Base-by-base conservation (phyloP, 2,329 filamentous ascomycete species). In the Diaporthe longicolla region DNA sequence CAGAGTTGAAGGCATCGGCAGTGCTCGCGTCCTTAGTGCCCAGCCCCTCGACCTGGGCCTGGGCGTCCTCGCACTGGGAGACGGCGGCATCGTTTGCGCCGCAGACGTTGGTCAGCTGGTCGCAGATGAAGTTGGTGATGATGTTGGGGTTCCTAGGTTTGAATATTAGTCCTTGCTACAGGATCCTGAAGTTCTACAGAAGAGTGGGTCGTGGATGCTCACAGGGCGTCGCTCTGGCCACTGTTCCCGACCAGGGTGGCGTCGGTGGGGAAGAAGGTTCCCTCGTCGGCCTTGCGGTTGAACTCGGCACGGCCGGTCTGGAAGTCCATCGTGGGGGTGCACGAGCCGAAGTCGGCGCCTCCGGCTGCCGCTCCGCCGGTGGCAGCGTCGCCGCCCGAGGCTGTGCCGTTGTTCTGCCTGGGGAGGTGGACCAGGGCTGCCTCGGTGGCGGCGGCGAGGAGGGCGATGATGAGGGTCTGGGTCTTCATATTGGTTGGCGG, bases 101-200 rank as follows among this genome's bases (percentile, higher is more conserved):
- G 81, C 89, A 91, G 32, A 89, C 87, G 80, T 91, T 91, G 75
- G 84, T 87, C 72, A 91, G 84, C 80, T 90, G 88, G 82, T 91
- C 88, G 82, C 88, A 90, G 77, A 91, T 87, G 24, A 88, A 85
- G 82, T 90, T 91, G 78, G 88, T 91, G 84, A 91, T 91, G 83
- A 91, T 91, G 82, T 88, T 89, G 50, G 89, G 89, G 86, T 91
- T 91, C 37, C 37, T 40, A 40, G 37, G 37, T 13, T 15, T 40
- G 37, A 4, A 13, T 13, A 11, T 40, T 15, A 40, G 37, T 40
- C 37, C 37, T 40, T 40, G 37, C 37, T 40, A 13, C 10, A 11
- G 11, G 37, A 40, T 40, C 11, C 37, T 15, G 5, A 7, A 1
- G 29, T 6, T 32, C 29, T 32, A 32, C 29, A 4, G 29, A 32